A percentile compares a stretch with the other conserved stretches of the same genome.
phyloP scores from a whole-genome alignment of 805 yeast species.

The Myxozyma melibiosi region DNA sequence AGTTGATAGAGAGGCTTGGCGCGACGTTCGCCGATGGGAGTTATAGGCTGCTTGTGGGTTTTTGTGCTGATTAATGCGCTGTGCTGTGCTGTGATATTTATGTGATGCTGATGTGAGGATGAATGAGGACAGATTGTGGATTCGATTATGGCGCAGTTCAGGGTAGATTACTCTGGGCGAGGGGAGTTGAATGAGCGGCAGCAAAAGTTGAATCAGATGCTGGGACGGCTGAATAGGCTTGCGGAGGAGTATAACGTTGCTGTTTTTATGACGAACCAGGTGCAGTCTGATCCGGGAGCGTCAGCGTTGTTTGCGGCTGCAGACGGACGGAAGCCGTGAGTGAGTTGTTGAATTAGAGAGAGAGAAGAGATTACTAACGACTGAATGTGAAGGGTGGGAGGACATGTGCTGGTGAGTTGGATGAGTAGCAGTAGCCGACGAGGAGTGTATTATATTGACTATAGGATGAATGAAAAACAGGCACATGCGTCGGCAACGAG shows the following conservation, averaged over 20 bases:
- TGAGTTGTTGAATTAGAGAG: not conserved
- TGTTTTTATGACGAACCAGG: conserved; percentile 70
- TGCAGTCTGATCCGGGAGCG: conserved; percentile 84
- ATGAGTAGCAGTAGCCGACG: not conserved
- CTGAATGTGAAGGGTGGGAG: conserved; percentile 63
- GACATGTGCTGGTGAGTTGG: conserved; percentile 63
- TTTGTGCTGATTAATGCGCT: conserved; percentile 43
- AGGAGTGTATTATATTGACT: not conserved
- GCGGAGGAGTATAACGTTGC: conserved; percentile 82
- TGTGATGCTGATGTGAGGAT: not conserved
- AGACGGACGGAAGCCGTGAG: conserved; percentile 74
- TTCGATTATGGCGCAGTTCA: conserved; percentile 76
- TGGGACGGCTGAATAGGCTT: conserved; percentile 55
- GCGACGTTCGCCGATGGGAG: conserved; percentile 67
- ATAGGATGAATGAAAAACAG: conserved; percentile 5
- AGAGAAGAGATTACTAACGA: not conserved
- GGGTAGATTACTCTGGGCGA: conserved; percentile 78
- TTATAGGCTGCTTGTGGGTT: conserved; percentile 60
- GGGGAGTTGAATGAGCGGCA: conserved; percentile 79
- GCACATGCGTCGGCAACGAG: conserved; percentile 70
- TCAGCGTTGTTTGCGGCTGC: conserved; percentile 76
- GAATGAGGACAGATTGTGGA: conserved; percentile 51
- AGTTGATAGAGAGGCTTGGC: conserved; percentile 67
- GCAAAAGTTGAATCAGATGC: conserved; percentile 64
- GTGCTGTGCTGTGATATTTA: too few relatives aligned